Conservation (phyloP, 345 rosid species). For the Eucalyptus viminalis region DNA sequence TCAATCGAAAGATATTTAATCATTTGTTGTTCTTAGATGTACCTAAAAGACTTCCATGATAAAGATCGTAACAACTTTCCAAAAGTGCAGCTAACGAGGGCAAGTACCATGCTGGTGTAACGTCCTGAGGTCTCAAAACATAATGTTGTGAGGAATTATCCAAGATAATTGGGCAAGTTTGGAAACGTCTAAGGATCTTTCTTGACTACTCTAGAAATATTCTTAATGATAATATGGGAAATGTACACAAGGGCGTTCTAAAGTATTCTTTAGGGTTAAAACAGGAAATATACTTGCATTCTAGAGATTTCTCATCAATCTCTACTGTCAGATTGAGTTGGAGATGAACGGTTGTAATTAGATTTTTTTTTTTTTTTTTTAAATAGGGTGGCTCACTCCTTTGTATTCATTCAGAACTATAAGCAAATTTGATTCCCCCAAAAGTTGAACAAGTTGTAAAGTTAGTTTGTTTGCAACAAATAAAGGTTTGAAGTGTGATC, state of each 20-base stretch:
- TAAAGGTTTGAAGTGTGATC: accelerated
- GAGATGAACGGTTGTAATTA: not conserved
- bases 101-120: not conserved
- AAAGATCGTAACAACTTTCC: not conserved
- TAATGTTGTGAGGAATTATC: not conserved
- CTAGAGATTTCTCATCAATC: not conserved
- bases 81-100: not conserved
- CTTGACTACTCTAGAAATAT: not conserved
- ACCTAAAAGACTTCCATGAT: not conserved
- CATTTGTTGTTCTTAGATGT: not conserved
- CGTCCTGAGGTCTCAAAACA: not conserved
- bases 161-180: not conserved
- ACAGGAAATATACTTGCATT: not conserved
- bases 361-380: not conserved
- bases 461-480: no score
- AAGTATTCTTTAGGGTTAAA: not conserved
- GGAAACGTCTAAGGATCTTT: not conserved
- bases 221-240: not conserved
- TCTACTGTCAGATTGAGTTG: not conserved
- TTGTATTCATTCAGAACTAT: no score
- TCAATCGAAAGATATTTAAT: not conserved
- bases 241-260: not conserved
- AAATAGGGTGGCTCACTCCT: no score
- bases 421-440: not conserved
- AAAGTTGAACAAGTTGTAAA: no score